Evolutionary conservation across 106 monocot species (phyloP).

Genomic region (Iris macrosiphon): DNA sequence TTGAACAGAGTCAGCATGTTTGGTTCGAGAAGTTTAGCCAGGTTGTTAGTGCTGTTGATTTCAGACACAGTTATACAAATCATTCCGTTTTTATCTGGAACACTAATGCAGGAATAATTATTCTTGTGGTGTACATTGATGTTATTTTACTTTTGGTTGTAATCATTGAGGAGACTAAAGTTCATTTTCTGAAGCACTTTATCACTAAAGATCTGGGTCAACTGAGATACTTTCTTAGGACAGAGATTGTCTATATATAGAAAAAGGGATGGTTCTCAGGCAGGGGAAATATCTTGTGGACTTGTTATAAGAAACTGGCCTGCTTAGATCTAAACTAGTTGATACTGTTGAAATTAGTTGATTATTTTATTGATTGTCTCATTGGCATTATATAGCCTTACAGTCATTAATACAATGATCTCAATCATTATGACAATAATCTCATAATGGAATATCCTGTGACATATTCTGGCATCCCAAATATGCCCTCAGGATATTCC

Average conservation of each 20-base stretch:
- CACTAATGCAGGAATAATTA: background rate
- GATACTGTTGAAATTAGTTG: too few relatives aligned
- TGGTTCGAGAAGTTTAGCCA: background rate
- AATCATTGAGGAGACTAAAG: background rate
- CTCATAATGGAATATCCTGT: too few relatives aligned
- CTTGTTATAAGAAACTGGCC: background rate
- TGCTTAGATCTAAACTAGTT: too few relatives aligned
- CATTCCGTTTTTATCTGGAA: background rate
- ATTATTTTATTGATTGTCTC: too few relatives aligned
- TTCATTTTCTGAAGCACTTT: background rate
- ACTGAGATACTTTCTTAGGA: background rate
- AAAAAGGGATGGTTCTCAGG: background rate
- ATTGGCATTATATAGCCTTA: too few relatives aligned
- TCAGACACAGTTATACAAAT: background rate
- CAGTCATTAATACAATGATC: too few relatives aligned
- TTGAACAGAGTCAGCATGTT: background rate
- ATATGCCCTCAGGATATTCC: too few relatives aligned
- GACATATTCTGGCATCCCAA: too few relatives aligned
- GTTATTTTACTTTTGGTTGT: background rate
- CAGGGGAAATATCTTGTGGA: background rate
- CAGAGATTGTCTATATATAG: background rate
- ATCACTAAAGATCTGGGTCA: background rate
- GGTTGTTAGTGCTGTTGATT: background rate
- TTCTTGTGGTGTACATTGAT: background rate
- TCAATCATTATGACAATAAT: too few relatives aligned